These are phyloP conservation scores for Recurvomyces mirabilis DNA, from an alignment of 495 filamentous ascomycete species.

Conservation along the genomic window DNA sequence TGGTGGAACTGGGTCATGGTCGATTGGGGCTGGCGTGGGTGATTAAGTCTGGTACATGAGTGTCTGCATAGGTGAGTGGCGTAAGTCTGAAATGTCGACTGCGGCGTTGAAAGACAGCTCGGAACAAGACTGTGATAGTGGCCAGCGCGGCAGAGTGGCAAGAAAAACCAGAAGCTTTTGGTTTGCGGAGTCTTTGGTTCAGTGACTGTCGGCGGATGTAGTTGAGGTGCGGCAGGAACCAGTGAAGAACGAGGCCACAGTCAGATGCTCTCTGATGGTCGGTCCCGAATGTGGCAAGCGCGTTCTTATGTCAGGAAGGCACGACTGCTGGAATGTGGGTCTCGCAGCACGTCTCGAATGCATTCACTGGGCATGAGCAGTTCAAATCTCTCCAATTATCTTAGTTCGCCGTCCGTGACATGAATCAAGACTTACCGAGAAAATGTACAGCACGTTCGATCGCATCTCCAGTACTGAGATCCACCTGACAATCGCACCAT, in stretches of 20 bases:
- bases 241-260: not conserved
- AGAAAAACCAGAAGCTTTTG: not conserved
- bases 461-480: no score
- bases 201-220: not conserved
- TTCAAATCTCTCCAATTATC: no score
- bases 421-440: no score
- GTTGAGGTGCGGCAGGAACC: not conserved
- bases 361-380: no score
- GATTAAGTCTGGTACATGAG: not conserved
- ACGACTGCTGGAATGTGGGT: no score
- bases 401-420: no score
- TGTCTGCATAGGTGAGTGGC: not conserved
- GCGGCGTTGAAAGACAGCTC: no score
- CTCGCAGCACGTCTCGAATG: no score
- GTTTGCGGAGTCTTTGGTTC: not conserved
- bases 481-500: no score
- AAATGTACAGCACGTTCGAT: no score
- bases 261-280: not conserved
- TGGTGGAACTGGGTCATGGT: conserved; percentile 13
- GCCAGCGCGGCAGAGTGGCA: not conserved
- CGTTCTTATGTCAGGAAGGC: not conserved
- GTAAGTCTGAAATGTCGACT: not conserved
- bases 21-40: not conserved
- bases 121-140: not conserved
- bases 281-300: not conserved